Evolutionary conservation across 2,329 filamentous ascomycete genomes (phyloP).

Genomic region (Colletotrichum phormii): DNA sequence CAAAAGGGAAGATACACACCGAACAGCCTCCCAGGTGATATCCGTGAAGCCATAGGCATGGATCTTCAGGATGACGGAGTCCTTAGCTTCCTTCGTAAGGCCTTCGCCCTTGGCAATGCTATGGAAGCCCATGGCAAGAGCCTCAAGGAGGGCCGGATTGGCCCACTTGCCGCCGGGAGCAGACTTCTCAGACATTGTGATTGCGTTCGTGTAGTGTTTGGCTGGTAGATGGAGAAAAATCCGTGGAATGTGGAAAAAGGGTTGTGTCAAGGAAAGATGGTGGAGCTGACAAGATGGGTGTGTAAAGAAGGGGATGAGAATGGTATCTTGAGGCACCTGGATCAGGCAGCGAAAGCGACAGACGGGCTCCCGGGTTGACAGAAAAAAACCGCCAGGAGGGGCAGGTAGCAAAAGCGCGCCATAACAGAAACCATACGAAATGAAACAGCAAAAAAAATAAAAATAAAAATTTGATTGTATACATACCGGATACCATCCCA

Average conservation of each 20-base stretch:
- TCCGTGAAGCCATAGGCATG: constrained; percentile 44
- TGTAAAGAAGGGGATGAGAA: not conserved
- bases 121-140: constrained; percentile 48
- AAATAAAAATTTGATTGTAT: too few relatives aligned
- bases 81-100: constrained; percentile 45
- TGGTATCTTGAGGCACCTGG: not conserved
- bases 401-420: not conserved
- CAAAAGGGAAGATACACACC: constrained; percentile 47
- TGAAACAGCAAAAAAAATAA: constrained; percentile 3
- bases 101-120: constrained; percentile 41
- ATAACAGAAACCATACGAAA: not conserved
- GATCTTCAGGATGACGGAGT: constrained; percentile 47
- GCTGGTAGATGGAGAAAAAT: constrained; percentile 36
- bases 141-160: constrained; percentile 47
- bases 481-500: constrained; percentile 60
- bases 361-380: not conserved
- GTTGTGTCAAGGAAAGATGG: too few relatives aligned
- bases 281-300: not conserved
- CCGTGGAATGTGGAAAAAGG: not conserved
- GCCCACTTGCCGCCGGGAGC: constrained; percentile 44
- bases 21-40: constrained; percentile 57
- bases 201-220: not conserved
- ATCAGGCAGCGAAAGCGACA: not conserved
- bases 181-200: constrained; percentile 10
- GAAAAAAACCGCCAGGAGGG: not conserved